Conservation (phyloP, 108 stramenopile species). For the Nitzschia sp. region DNA sequence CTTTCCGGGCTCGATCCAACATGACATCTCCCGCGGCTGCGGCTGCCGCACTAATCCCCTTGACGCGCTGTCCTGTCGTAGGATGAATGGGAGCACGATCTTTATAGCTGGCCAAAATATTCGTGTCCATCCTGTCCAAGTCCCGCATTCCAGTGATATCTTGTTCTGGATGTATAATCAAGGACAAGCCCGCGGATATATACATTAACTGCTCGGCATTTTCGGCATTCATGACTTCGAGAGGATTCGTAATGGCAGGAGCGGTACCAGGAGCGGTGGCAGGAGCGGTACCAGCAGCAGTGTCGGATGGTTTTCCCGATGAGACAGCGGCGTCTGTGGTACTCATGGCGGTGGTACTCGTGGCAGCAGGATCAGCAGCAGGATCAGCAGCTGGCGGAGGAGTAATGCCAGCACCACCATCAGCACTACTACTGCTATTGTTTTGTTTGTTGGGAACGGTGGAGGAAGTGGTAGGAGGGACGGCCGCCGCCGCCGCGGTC, state of each 20-base stretch:
- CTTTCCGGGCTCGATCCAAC: conserved; percentile 67
- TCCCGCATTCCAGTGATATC: conserved; percentile 29
- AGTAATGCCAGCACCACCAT: too few species aligned
- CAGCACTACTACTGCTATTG: background rate
- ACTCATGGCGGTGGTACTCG: background rate
- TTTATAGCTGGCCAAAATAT: too few species aligned
- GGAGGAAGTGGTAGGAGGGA: too few species aligned
- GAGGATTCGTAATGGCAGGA: background rate
- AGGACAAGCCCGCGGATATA: conserved; percentile 58
- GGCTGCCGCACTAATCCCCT: conserved; percentile 62
- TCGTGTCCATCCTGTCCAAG: conserved; percentile 19
- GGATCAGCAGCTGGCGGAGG: background rate
- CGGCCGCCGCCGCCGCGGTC: background rate
- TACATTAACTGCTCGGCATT: conserved; percentile 59
- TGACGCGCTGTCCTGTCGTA: conserved; percentile 48
- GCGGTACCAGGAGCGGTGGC: background rate
- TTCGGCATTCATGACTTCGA: conserved; percentile 36
- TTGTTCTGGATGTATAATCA: conserved; percentile 68
- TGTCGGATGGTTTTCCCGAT: conserved; percentile 1
- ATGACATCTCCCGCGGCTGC: conserved; percentile 68
- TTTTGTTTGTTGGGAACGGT: too few species aligned
- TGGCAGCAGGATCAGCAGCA: background rate
- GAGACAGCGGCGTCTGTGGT: conserved; percentile 29
- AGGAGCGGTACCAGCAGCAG: background rate
- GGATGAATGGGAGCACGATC: conserved; percentile 49